These are phyloP conservation scores for Phytophthora crassamura DNA, from an alignment of 352 stramenopile genomes.

Conservation along the genomic window DNA sequence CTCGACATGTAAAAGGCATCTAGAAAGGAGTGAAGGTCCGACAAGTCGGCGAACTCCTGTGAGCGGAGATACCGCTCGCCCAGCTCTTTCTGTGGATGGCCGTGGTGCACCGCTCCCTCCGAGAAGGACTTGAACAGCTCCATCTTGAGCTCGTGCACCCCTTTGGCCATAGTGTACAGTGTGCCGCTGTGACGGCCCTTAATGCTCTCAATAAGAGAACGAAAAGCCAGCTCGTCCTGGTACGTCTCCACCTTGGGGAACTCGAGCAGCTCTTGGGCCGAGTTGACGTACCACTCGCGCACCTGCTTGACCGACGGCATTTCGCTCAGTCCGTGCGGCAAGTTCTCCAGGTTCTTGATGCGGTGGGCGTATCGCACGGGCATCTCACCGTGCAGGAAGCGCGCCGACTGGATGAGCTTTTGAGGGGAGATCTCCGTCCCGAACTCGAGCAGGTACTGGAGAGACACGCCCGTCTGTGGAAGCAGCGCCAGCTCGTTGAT, in stretches of 20 bases:
- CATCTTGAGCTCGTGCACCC: constrained; percentile 97
- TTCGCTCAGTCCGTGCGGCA: constrained; percentile 94
- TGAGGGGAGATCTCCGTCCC: constrained; percentile 80
- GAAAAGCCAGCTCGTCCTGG: constrained; percentile 93
- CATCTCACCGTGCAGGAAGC: constrained; percentile 98
- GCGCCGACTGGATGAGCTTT: constrained; percentile 92
- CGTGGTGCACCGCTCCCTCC: constrained; percentile 38
- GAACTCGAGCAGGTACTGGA: constrained; percentile 91
- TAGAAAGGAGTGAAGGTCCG: constrained; percentile 97
- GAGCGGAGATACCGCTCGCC: constrained; percentile 76
- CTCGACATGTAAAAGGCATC: constrained; percentile 99
- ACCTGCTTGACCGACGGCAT: constrained; percentile 95
- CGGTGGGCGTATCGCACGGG: constrained; percentile 98
- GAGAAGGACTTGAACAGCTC: constrained; percentile 81
- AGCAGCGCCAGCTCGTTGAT: constrained; percentile 74
- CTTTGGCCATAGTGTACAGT: constrained; percentile 99
- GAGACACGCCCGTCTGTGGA: constrained; percentile 88
- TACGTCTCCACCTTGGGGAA: constrained; percentile 88
- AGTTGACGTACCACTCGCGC: constrained; percentile 97
- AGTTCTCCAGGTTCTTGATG: constrained; percentile 94
- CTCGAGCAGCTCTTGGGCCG: constrained; percentile 94
- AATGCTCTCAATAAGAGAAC: constrained; percentile 95
- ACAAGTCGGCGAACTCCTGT: constrained; percentile 90
- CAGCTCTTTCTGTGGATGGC: constrained; percentile 49
- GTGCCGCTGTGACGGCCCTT: constrained; percentile 98